Conservation (phyloP, 805 yeast genomes). For the Zygosaccharomyces siamensis region DNA sequence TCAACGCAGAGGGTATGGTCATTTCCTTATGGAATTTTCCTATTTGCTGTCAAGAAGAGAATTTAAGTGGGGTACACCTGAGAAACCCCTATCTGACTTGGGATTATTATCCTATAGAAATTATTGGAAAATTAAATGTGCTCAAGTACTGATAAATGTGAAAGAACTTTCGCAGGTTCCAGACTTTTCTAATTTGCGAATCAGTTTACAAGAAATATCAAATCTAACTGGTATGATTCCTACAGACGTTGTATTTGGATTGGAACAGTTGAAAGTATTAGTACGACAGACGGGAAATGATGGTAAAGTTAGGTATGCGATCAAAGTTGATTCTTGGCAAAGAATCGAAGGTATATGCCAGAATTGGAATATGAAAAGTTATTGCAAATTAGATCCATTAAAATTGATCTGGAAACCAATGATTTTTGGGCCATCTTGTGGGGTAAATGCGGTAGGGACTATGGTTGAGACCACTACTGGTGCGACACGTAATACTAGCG, state of each 20-base stretch:
- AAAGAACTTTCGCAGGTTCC: conserved; percentile 10
- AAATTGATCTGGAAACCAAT: conserved; percentile 75
- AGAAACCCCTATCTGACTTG: conserved; percentile 83
- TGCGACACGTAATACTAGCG: conserved; percentile 12
- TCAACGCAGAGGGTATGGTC: conserved; percentile 88
- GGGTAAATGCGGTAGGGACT: conserved; percentile 51
- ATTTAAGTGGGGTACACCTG: conserved; percentile 83
- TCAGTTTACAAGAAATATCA: conserved; percentile 60
- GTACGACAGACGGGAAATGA: conserved; percentile 11
- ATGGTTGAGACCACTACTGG: conserved; percentile 29
- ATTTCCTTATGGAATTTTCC: conserved; percentile 81
- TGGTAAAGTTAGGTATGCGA: conserved; percentile 39
- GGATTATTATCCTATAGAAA: conserved; percentile 82
- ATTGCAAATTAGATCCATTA: conserved; percentile 47
- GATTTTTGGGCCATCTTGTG: conserved; percentile 82
- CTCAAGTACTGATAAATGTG: conserved; percentile 35
- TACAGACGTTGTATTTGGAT: conserved; percentile 80
- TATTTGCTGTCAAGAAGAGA: conserved; percentile 74
- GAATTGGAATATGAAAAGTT: conserved; percentile 52
- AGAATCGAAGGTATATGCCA: conserved; percentile 37
- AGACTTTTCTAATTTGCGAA: conserved; percentile 8
- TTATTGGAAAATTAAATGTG: conserved; percentile 73
- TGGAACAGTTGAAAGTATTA: conserved; percentile 70
- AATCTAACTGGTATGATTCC: conserved; percentile 77
- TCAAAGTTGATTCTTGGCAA: conserved; percentile 44